phyloP scores from a whole-genome alignment of 148 eudicot genomes.

The Vaccinium darrowii region DNA sequence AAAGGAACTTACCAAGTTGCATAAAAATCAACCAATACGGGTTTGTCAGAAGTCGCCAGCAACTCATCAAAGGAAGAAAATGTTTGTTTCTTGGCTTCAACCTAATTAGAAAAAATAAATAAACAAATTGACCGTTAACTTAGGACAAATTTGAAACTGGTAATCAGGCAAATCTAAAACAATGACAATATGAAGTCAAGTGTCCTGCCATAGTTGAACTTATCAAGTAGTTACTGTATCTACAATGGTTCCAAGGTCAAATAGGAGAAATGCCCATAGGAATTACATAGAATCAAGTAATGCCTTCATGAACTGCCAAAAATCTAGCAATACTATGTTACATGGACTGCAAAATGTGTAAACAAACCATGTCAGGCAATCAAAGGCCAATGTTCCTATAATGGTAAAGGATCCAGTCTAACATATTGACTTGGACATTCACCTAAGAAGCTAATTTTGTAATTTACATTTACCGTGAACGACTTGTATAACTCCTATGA shows the following conservation, averaged over 20 bases:
- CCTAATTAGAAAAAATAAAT: conserved; percentile 35
- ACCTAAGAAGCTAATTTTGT: background rate
- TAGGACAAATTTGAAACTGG: background rate
- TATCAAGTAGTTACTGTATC: background rate
- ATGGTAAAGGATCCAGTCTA: background rate
- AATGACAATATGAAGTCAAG: background rate
- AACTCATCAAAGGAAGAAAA: conserved; percentile 71
- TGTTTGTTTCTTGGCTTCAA: conserved; percentile 71
- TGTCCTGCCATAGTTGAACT: background rate
- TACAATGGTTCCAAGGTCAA: background rate
- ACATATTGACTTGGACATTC: background rate
- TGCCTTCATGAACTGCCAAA: background rate
- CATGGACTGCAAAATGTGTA: background rate
- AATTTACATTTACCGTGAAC: background rate
- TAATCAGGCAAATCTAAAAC: background rate
- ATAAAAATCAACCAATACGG: conserved; percentile 87
- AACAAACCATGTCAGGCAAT: background rate
- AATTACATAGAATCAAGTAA: background rate
- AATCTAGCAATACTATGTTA: background rate
- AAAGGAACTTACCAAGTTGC: conserved; percentile 71
- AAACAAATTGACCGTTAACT: background rate
- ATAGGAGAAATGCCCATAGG: background rate
- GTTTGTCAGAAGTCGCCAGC: conserved; percentile 67
- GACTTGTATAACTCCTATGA: background rate
- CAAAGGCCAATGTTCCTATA: background rate